Evolutionary conservation across 495 filamentous ascomycete species (phyloP).

Genomic region (Aspergillus sclerotioniger): DNA sequence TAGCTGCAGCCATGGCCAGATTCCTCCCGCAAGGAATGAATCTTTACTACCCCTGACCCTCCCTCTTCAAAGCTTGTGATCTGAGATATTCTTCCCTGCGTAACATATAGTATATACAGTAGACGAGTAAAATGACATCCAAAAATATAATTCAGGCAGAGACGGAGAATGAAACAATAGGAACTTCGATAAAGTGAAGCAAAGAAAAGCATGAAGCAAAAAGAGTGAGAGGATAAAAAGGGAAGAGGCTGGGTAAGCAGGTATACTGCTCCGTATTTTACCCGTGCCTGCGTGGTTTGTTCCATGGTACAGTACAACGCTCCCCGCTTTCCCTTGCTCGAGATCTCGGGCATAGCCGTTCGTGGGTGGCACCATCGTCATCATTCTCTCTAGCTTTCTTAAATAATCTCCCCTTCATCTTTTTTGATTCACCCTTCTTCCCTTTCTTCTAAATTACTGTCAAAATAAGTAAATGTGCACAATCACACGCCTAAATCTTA

Average conservation of each 20-base stretch:
- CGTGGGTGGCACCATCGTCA: slow-evolving; percentile 23
- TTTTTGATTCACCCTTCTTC: not conserved
- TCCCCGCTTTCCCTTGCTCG: slow-evolving; percentile 28
- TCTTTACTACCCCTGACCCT: not conserved
- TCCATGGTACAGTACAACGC: slow-evolving; percentile 24
- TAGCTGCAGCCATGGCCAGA: slow-evolving; percentile 22
- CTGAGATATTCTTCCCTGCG: not conserved
- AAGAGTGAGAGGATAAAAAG: not conserved
- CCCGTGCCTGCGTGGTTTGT: slow-evolving; percentile 19
- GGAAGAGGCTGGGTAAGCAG: not conserved
- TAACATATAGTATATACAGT: not conserved
- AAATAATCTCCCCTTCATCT: not conserved
- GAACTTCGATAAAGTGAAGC: too few relatives aligned
- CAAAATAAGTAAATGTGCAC: too few relatives aligned
- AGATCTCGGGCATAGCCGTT: slow-evolving; percentile 32
- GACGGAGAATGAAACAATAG: not conserved
- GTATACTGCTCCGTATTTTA: not conserved
- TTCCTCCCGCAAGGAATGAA: slow-evolving; percentile 12
- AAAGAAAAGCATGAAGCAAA: not conserved
- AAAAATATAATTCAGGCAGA: not conserved
- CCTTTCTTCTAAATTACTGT: not conserved
- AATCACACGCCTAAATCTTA: not conserved
- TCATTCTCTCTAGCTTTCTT: slow-evolving; percentile 8
- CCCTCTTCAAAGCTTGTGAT: not conserved
- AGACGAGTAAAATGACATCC: not conserved